Base-by-base conservation (phyloP, 1,284 basidiomycete species). In the Moesziomyces globuligerus region DNA sequence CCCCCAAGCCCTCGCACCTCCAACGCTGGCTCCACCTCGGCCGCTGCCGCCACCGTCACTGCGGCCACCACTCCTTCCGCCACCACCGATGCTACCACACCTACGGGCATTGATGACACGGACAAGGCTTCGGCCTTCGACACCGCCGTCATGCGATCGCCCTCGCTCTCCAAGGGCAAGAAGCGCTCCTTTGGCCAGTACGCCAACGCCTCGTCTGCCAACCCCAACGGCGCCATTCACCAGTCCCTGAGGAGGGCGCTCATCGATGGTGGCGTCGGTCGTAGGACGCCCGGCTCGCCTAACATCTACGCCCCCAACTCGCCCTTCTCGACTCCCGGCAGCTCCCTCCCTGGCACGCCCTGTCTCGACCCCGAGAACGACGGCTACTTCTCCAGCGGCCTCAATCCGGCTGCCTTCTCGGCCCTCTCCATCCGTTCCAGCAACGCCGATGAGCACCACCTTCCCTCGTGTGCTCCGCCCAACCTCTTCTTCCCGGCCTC, bases 401-500 rank as follows among this genome's bases (percentile, higher is more conserved):
- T 75, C 36, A 74, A 77, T 32, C 60, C 75, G 9, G 72, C 74
- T 25, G 76, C 79, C 40, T 81, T 82, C 48, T 79, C 79, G 8
- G 74, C 74, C 6, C 54, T 82, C 15, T 78, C 78, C 15, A 65
- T 82, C 24, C 75, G 80, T 11, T 56, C 59, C n/a, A 68, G 38
- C 42, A 60, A 54, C 37, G 40, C 60, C 37, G 69, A 74, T 7
- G 76, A 81, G 36, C 74, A 79, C 48, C 72, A 81, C 41, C 64
- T 81, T 25, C 80, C 80, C n/a, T 80, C 79, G 17, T 82, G 80
- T 40, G 80, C 80, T 11, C 80, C 80, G 24, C 80, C 80, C 15
- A 82, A 82, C 34, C 72, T 82, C 40, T 82, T 82, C 60, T 82
- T 82, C 72, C 80, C 80, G n/a, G 65, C 77, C n/a, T 64, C 78